Conservation (phyloP, 2,329 filamentous ascomycete species). For the Ceratocystis alfenasii region DNA sequence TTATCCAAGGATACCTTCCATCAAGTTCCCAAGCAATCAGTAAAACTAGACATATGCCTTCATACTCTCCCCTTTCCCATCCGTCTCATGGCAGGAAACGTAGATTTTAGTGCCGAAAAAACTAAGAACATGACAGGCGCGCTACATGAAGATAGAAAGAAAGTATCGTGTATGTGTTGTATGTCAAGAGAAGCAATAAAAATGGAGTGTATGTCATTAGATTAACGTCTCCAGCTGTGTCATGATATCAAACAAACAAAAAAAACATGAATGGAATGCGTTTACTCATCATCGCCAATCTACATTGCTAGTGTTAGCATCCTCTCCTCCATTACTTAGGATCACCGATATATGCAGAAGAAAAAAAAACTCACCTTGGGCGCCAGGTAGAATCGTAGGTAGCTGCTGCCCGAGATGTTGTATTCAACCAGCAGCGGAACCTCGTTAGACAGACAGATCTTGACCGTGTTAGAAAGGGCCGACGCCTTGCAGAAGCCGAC, state of each 20-base stretch:
- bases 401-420: constrained; percentile 64
- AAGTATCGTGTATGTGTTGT: background rate
- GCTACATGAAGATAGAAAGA: background rate
- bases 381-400: constrained; percentile 92
- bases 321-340: background rate
- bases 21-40: background rate
- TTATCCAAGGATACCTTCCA: background rate
- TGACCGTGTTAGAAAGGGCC: constrained; percentile 67
- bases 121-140: background rate
- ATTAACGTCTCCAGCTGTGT: constrained; percentile 15
- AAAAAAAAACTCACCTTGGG: constrained; percentile 63
- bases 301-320: constrained; percentile 16
- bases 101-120: background rate
- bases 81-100: background rate
- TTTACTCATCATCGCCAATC: constrained; percentile 28
- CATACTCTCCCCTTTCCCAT: background rate
- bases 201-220: background rate
- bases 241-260: constrained; percentile 20
- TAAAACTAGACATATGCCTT: background rate
- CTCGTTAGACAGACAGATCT: constrained; percentile 88
- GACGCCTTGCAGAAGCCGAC: constrained; percentile 99
- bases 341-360: background rate
- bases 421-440: constrained; percentile 96
- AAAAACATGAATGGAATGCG: constrained; percentile 13
- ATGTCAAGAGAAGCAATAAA: background rate